Percentiles rank a stretch among this genome's conserved stretches.
Evolutionary conservation across 169 alveolate genomes (phyloP).

Genomic region (Eimeria tenella): DNA sequence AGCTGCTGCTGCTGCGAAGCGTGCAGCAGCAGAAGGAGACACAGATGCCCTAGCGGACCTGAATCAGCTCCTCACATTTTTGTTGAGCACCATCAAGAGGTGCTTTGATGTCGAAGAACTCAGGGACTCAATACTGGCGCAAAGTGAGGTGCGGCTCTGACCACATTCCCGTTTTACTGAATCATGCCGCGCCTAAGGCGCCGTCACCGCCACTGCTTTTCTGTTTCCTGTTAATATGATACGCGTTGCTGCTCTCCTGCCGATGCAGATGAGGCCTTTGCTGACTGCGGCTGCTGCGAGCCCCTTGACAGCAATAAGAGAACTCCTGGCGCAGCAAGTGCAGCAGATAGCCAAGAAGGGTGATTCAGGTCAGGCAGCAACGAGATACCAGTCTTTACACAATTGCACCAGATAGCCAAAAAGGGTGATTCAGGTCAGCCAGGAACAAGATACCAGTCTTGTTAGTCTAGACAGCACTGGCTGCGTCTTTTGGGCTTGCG

Average conservation of each 20-base stretch:
- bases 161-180: not conserved
- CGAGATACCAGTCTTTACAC: not conserved
- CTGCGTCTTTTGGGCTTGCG: not conserved
- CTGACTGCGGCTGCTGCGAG: constrained; percentile 45
- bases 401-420: constrained; percentile 36
- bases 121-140: constrained; percentile 8
- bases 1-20: not conserved
- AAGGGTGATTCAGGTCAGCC: not conserved
- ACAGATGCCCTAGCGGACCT: not conserved
- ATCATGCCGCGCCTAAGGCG: not conserved
- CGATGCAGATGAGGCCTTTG: constrained; percentile 20
- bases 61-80: not conserved
- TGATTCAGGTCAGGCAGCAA: not conserved
- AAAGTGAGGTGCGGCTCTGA: constrained; percentile 1
- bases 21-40: constrained; percentile 32
- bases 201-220: not conserved
- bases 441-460: not conserved
- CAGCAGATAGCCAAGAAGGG: constrained; percentile 47
- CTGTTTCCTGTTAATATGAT: not conserved
- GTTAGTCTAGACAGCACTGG: not conserved
- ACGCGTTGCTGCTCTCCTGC: not conserved
- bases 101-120: constrained; percentile 24
- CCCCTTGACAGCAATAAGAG: constrained; percentile 10
- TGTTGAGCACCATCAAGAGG: constrained; percentile 1
- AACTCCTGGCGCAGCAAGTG: constrained; percentile 35